phyloP scores from a whole-genome alignment of 164 flowering plant genomes.

The Nelumbo lutea region DNA sequence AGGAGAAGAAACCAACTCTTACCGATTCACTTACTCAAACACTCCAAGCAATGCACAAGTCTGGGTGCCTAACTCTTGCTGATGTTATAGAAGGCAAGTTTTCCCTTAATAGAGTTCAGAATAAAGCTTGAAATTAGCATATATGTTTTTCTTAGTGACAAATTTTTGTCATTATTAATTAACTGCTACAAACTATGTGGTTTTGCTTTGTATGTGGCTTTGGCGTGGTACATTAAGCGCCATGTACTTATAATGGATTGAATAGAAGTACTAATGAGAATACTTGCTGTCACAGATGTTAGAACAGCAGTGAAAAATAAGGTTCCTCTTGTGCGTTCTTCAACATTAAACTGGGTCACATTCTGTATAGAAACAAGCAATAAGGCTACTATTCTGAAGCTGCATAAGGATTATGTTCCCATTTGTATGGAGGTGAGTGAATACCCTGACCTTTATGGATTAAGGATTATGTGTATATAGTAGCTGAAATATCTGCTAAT shows the following conservation, averaged over 20 bases:
- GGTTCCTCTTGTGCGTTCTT: constrained; percentile 97
- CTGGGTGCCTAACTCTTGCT: constrained; percentile 83
- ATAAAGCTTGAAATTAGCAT: not conserved
- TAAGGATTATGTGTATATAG: too few relatives aligned
- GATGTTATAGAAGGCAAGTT: constrained; percentile 81
- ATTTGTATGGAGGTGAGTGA: constrained; percentile 94
- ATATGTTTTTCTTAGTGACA: not conserved
- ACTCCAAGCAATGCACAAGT: constrained; percentile 79
- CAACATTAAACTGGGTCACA: constrained; percentile 91
- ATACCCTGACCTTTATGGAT: not conserved
- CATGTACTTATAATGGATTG: not conserved
- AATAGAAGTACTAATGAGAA: not conserved
- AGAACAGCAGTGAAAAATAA: constrained; percentile 83
- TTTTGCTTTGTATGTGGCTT: not conserved
- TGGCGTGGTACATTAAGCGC: not conserved
- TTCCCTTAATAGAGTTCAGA: not conserved
- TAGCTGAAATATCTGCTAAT: not conserved
- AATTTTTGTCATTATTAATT: not conserved
- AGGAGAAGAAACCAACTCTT: constrained; percentile 89
- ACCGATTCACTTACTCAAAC: constrained; percentile 79
- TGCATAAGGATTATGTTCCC: constrained; percentile 96
- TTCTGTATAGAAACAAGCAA: constrained; percentile 90
- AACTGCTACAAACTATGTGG: not conserved
- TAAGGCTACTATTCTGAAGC: constrained; percentile 76
- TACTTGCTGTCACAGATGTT: constrained; percentile 54